Evolutionary conservation across 2,329 filamentous ascomycete genomes (phyloP), one percentile per base, ranked within the genome.

Genomic region (Helicocarpus griseus): DNA sequence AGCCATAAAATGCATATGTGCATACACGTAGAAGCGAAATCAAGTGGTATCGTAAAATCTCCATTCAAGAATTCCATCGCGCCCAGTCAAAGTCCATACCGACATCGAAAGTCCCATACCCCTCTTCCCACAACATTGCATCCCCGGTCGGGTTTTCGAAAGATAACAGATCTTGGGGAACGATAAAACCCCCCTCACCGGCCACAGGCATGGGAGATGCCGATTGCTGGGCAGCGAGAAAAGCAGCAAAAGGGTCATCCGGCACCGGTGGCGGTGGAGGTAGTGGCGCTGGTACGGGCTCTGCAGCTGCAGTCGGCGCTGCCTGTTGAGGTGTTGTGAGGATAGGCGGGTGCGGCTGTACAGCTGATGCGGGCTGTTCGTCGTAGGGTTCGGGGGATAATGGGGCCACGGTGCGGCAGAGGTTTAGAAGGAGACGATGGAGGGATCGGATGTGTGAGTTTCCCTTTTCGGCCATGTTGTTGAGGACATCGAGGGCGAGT

Each of bases 391-490:
- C 52, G 17, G 22, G 14, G 36, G 57, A 22, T 41, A 49, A 60
- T 17, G 63, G 61, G 5, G 58, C 59, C 44, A 68, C 61, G 6
- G 62, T 55, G 0, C 61, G 60, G 14, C 61, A 63, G 9, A 73
- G 57, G 40, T 70, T 65, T 11, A 69, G 59, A 5, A 74, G 58
- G 14, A 73, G 57, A 7, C 63, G 56, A 52, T 72, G 65, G 5
- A 69, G 65, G 5, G 69, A 67, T 9, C 65, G 65, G 39, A 79
- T 71, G 50, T 78, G 72, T 28, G 67, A 71, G 57, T 80, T 80
- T 0, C 77, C 77, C 8, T 73, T 70, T 44, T 77, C 71, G 11
- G 75, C 75, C 74, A 80, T 79, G 29, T 67, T 65, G 7, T 65
- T 66, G 4, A 80, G 67, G 26, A 80, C 66, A 6, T 66, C 65